Base-by-base conservation (phyloP, 2,329 filamentous ascomycete species). In the Pseudocercospora vitis region DNA sequence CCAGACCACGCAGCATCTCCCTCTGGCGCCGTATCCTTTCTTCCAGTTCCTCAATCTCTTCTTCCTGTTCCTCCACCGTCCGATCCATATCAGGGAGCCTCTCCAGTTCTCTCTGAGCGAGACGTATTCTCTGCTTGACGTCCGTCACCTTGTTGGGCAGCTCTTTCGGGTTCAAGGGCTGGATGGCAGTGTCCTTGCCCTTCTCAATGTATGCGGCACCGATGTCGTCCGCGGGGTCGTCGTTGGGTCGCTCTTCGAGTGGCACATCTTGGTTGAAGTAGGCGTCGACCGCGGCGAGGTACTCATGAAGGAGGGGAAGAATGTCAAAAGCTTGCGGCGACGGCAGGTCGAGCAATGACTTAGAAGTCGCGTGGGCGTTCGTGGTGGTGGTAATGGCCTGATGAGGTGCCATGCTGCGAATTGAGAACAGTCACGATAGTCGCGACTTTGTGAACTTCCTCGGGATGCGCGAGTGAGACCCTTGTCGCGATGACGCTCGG, bases 291-390 rank as follows among this genome's bases (percentile, higher is more conserved):
- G 88, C 88, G 61, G 84, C 78, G 57, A 96, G 83, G 62, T 95
- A 83, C 55, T 84, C 80, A 66, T 89, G 86, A 50, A 96, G 83
- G 66, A 91, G 84, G 21, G 91, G 89, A 50, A 95, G 81, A 63
- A 90, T 83, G 76, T 96, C 91, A 74, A 96, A 89, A 46, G 84
- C 84, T 71, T 91, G 86, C 23, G 91, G 88, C 46, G 88, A 82
- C 58, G 94, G 87, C 52, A 86, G 83, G 66, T 57, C 42, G 21
- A 61, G 80, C 33, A 64, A 59, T 31, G 64, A 50, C 16, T 64
- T 56, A 19, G 55, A 39, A n/a, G 48, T 37, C 19, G 46, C 39
- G 29, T 55, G 11, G 51, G 56, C 45, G 53, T 59, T 60, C 47
- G 57, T 59, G 46, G 59, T 59, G 21, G 58, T 59, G 32, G 57